A percentile compares a stretch with the other conserved stretches of the same genome.
These are phyloP conservation scores for Mortierella sp. DNA, from an alignment of 371 early-diverging fungal genomes.

Conservation along the genomic window DNA sequence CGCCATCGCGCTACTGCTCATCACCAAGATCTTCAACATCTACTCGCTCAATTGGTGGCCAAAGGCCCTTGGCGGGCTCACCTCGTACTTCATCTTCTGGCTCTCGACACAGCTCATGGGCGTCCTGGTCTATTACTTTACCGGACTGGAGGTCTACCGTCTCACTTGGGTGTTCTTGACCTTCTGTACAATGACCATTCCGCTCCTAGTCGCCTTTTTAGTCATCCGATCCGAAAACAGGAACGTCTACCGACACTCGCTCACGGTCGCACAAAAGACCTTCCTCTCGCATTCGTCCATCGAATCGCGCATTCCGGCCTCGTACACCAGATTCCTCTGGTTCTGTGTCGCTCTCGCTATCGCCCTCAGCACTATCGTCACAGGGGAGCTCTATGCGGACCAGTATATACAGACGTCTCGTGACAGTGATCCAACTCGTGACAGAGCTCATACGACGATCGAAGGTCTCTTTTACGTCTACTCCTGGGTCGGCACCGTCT, in stretches of 20 bases:
- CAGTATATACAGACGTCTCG: slow-evolving; percentile 63
- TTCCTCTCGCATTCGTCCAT: slow-evolving; percentile 60
- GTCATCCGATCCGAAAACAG: slow-evolving; percentile 70
- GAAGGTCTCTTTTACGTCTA: slow-evolving; percentile 81
- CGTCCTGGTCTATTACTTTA: slow-evolving; percentile 65
- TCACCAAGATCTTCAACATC: slow-evolving; percentile 81
- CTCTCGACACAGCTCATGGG: slow-evolving; percentile 71
- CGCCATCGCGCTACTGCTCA: slow-evolving; percentile 75
- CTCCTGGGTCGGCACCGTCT: slow-evolving; percentile 79
- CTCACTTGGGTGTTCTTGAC: slow-evolving; percentile 80
- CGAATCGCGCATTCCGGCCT: slow-evolving; percentile 75
- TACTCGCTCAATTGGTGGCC: slow-evolving; percentile 89
- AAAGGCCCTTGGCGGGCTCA: slow-evolving; percentile 68
- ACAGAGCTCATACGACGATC: slow-evolving; percentile 67
- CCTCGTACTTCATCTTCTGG: slow-evolving; percentile 78
- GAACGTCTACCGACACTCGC: slow-evolving; percentile 62
- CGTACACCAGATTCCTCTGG: slow-evolving; percentile 82
- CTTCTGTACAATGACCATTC: slow-evolving; percentile 78
- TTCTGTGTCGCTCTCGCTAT: slow-evolving; percentile 76
- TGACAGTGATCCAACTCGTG: slow-evolving; percentile 25
- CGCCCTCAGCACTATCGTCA: slow-evolving; percentile 73
- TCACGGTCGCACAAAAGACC: slow-evolving; percentile 62
- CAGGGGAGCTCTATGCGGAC: slow-evolving; percentile 80
- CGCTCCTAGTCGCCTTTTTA: slow-evolving; percentile 73
- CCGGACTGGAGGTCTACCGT: slow-evolving; percentile 63